Conservation (phyloP, 148 eudicot species). For the Talinum fruticosum region DNA sequence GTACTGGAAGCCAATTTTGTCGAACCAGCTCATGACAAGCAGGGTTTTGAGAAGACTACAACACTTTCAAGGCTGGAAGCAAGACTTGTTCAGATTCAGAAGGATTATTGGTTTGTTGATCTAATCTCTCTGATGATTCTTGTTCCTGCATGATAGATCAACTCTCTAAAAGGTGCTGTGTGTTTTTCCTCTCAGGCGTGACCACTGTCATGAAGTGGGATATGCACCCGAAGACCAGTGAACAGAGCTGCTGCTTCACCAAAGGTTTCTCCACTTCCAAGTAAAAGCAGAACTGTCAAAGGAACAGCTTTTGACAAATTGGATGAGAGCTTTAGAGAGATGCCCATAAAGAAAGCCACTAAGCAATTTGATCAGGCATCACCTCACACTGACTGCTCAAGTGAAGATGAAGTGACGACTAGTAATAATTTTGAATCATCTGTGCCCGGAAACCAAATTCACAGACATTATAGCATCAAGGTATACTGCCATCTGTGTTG, state of each 20-base stretch:
- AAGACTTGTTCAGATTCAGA: slow-evolving; percentile 49
- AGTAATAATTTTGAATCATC: slow-evolving; percentile 13
- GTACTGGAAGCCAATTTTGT: slow-evolving; percentile 79
- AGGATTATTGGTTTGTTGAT: slow-evolving; percentile 52
- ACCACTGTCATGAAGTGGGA: slow-evolving; percentile 61
- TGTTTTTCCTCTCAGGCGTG: slow-evolving; percentile 36
- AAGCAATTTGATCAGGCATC: not conserved
- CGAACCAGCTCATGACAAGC: slow-evolving; percentile 87
- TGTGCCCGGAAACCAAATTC: not conserved
- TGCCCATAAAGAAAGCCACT: not conserved
- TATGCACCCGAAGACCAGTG: slow-evolving; percentile 47
- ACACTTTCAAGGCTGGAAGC: slow-evolving; percentile 66
- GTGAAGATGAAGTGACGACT: slow-evolving; percentile 17
- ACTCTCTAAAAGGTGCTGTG: not conserved
- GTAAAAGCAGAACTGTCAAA: slow-evolving; percentile 26
- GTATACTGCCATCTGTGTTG: slow-evolving; percentile 11
- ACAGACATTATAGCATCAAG: slow-evolving; percentile 4
- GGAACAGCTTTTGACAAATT: not conserved
- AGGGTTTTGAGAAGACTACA: slow-evolving; percentile 75
- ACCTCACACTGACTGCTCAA: not conserved
- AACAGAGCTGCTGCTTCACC: slow-evolving; percentile 23
- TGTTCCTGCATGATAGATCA: not conserved
- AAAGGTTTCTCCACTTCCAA: slow-evolving; percentile 18
- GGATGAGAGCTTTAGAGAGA: not conserved
- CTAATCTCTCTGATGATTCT: not conserved